These are phyloP conservation scores for Durio zibethinus DNA, from an alignment of 345 rosid genomes.

Conservation along the genomic window DNA sequence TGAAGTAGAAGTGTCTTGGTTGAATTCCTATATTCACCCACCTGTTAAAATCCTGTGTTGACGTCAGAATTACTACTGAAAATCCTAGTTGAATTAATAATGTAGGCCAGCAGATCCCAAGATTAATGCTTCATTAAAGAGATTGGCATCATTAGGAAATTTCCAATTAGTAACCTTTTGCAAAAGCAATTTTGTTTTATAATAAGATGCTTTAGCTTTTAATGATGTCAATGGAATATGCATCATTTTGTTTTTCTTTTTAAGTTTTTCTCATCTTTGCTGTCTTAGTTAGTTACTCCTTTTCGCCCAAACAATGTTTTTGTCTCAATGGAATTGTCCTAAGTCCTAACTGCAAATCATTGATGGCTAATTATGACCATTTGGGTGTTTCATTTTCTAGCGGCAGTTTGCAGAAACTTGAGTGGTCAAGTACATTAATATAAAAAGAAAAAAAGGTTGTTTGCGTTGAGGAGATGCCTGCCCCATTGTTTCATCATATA, in stretches of 20 bases:
- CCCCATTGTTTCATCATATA: too few species aligned
- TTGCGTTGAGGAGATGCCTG: too few species aligned
- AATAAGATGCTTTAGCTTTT: neutral
- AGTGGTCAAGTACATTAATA: too few species aligned
- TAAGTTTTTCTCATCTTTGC: neutral
- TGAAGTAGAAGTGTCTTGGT: neutral
- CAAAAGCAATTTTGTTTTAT: neutral
- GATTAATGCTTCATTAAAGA: constrained; percentile 2
- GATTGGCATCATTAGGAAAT: neutral
- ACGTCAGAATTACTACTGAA: neutral
- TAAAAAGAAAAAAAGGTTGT: neutral
- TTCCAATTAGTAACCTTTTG: neutral
- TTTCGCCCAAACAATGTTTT: neutral
- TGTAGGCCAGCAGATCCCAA: neutral
- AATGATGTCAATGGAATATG: constrained; percentile 10
- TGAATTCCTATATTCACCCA: neutral
- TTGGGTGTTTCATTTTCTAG: neutral
- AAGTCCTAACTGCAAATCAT: neutral
- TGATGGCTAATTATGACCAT: neutral
- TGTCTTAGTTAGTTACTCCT: neutral
- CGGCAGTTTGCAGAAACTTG: neutral
- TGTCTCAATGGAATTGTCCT: constrained; percentile 4
- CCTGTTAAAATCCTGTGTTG: neutral
- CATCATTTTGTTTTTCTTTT: neutral
- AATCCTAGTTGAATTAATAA: neutral